Conservation (phyloP, 257 asterid genomes). For the Gentiana macrophylla region DNA sequence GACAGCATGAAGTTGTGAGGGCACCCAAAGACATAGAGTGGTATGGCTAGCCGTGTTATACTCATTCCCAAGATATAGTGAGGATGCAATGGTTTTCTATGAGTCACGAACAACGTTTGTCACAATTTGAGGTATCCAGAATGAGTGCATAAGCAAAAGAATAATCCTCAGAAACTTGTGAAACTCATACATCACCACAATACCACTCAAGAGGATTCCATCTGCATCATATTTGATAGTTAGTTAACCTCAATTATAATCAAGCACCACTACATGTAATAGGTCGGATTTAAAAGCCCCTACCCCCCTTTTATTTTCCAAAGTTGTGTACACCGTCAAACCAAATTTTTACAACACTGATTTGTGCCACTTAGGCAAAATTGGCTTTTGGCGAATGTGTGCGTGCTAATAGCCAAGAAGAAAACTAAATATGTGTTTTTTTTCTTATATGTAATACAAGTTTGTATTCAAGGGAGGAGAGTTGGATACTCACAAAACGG, state of each 20-base stretch:
- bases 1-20: conserved; percentile 90
- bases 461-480: too few species aligned
- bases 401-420: too few species aligned
- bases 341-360: neutral
- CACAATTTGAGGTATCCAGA: conserved; percentile 90
- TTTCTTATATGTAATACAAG: neutral
- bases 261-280: neutral
- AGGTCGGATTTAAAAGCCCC: too few species aligned
- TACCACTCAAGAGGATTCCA: conserved; percentile 87
- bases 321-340: neutral
- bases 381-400: neutral
- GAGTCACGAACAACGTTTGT: conserved; percentile 74
- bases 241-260: conserved; percentile 1
- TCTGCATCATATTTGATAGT: conserved; percentile 43
- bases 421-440: neutral
- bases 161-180: conserved; percentile 60
- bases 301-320: too few species aligned
- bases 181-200: conserved; percentile 82
- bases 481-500: conserved; percentile 76
- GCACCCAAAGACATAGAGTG: conserved; percentile 79
- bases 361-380: neutral
- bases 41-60: conserved; percentile 74
- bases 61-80: conserved; percentile 88
- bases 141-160: conserved; percentile 80
- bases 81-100: conserved; percentile 91